Percentiles rank a stretch among this genome's conserved stretches.
phyloP scores from a whole-genome alignment of 2,329 filamentous ascomycete species.

The Neoarthrinium moseri region DNA sequence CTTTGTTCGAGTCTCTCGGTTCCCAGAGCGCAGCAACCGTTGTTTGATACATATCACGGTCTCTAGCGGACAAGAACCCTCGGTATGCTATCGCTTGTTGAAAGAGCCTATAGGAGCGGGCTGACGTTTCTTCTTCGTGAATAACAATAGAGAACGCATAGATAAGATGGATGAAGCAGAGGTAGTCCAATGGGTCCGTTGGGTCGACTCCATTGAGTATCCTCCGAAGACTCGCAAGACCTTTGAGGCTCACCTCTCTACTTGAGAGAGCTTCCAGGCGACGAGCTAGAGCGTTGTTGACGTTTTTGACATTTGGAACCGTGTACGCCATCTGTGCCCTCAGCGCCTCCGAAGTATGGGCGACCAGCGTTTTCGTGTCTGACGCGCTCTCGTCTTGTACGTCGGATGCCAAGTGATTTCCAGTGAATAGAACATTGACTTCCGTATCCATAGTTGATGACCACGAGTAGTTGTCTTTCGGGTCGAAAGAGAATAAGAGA shows the following conservation, averaged over 20 bases:
- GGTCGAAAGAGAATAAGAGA: constrained; percentile 33
- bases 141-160: constrained; percentile 49
- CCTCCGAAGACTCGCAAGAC: constrained; percentile 38
- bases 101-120: constrained; percentile 40
- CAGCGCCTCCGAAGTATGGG: constrained; percentile 43
- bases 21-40: constrained; percentile 49
- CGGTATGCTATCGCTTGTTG: constrained; percentile 45
- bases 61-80: constrained; percentile 33
- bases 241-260: constrained; percentile 36
- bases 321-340: constrained; percentile 45
- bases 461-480: constrained; percentile 30
- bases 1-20: constrained; percentile 32
- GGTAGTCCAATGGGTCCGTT: constrained; percentile 38
- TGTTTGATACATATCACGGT: constrained; percentile 39
- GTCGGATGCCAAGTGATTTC: constrained; percentile 20
- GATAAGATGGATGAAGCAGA: constrained; percentile 52
- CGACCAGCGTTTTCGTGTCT: constrained; percentile 38
- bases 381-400: constrained; percentile 17
- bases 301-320: constrained; percentile 37
- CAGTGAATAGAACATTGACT: constrained; percentile 35
- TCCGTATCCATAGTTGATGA: constrained; percentile 29
- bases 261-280: constrained; percentile 39
- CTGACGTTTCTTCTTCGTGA: constrained; percentile 37
- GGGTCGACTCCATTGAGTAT: constrained; percentile 37
- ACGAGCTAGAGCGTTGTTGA: constrained; percentile 41